Conservation (phyloP, 495 filamentous ascomycete genomes). For the Penicillium mononematosum region DNA sequence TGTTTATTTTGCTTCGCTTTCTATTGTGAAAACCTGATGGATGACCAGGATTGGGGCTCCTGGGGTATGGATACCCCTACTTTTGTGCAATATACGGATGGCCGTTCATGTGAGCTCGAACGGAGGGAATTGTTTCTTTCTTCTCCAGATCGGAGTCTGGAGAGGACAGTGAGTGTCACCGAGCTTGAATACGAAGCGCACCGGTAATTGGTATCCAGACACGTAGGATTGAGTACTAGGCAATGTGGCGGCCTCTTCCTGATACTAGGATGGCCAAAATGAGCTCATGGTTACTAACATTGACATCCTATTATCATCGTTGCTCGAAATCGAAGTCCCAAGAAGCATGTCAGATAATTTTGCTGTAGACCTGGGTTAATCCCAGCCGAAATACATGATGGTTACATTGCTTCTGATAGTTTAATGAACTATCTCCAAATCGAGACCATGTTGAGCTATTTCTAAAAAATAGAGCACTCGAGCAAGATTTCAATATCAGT, state of each 20-base stretch:
- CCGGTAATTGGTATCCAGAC: background rate
- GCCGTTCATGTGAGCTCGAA: background rate
- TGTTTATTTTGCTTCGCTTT: slow-evolving; percentile 3
- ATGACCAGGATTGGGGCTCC: slow-evolving; percentile 7
- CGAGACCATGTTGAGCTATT: no score
- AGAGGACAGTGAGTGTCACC: background rate
- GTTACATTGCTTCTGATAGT: no score
- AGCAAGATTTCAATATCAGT: no score
- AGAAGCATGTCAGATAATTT: no score
- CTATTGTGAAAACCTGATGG: slow-evolving; percentile 3
- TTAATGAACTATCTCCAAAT: no score
- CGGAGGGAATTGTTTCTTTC: slow-evolving; percentile 13
- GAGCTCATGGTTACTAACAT: no score
- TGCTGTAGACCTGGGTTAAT: no score
- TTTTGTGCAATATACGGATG: slow-evolving; percentile 9
- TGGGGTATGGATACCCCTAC: slow-evolving; percentile 14
- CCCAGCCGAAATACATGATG: no score
- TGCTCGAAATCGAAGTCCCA: no score
- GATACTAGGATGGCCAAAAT: no score
- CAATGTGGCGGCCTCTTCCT: background rate
- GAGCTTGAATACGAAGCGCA: background rate
- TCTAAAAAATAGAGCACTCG: no score
- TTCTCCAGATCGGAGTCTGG: background rate
- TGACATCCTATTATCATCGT: no score
- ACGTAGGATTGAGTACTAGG: background rate